Conservation (phyloP, 2,329 filamentous ascomycete species). For the Decorospora gaudefroyi region DNA sequence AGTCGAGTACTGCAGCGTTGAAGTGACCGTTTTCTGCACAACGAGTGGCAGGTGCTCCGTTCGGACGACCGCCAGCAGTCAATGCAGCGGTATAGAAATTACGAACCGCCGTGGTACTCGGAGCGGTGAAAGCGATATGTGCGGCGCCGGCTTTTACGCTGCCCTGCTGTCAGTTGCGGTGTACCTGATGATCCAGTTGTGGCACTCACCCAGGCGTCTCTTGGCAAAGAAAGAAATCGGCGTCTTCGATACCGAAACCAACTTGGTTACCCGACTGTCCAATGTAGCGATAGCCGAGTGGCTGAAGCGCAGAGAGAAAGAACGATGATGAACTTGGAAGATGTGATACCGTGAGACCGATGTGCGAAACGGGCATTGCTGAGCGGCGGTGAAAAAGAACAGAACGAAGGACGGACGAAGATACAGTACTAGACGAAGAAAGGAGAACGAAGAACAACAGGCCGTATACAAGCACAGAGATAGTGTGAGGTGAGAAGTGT, state of each 20-base stretch:
- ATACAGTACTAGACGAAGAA: conserved; percentile 15
- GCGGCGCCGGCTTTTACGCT: conserved; percentile 58
- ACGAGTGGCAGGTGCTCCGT: conserved; percentile 60
- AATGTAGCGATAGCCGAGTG: conserved; percentile 75
- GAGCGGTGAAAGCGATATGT: conserved; percentile 70
- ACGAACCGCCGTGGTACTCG: conserved; percentile 66
- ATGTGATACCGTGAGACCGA: conserved; percentile 72
- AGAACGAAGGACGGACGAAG: conserved; percentile 18
- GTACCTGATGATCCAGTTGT: conserved; percentile 19
- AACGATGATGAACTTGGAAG: conserved; percentile 81
- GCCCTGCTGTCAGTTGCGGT: conserved; percentile 27
- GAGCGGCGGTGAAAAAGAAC: conserved; percentile 21
- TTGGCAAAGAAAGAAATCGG: conserved; percentile 68
- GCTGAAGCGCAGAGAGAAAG: conserved; percentile 77
- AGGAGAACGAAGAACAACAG: conserved; percentile 9
- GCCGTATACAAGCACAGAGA: conserved; percentile 19
- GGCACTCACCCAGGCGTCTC: conserved; percentile 61
- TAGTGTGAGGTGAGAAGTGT: conserved; percentile 12
- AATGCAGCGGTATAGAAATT: conserved; percentile 73
- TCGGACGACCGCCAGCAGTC: conserved; percentile 65
- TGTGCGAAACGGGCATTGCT: conserved; percentile 64
- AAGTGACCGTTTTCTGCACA: conserved; percentile 61
- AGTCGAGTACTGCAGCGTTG: conserved; percentile 70
- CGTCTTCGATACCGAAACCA: conserved; percentile 63
- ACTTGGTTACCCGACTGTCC: conserved; percentile 64